These are phyloP conservation scores for Nitzschia sp. DNA, from an alignment of 108 stramenopile species.

Conservation along the genomic window DNA sequence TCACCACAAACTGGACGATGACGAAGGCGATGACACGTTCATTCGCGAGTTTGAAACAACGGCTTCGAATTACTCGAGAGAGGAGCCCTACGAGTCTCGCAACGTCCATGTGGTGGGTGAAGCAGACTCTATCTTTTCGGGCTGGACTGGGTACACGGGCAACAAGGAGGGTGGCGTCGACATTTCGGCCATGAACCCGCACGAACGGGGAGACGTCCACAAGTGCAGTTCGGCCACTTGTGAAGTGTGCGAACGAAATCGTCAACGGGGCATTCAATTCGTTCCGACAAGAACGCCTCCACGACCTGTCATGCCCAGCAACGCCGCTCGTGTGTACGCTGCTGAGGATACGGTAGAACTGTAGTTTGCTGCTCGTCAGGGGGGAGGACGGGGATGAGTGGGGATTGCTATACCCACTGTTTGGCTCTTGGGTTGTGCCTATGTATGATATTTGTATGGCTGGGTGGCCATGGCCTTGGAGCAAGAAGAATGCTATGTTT, in stretches of 20 bases:
- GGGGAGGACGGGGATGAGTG: no score
- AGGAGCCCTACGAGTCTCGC: conserved; percentile 15
- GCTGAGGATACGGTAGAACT: conserved; percentile 44
- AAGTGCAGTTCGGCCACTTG: conserved; percentile 46
- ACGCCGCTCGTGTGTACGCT: conserved; percentile 37
- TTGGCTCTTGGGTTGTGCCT: no score
- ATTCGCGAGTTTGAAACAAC: conserved; percentile 14
- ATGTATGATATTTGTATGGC: no score
- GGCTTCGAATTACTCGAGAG: not conserved
- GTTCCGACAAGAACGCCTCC: conserved; percentile 18
- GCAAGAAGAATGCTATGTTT: conserved; percentile 1
- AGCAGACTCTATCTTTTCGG: conserved; percentile 33
- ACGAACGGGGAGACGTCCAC: conserved; percentile 34
- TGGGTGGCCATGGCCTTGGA: not conserved
- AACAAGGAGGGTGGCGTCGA: not conserved
- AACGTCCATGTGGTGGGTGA: conserved; percentile 33
- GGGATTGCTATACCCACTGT: no score
- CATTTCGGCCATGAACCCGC: not conserved
- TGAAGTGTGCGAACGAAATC: conserved; percentile 35
- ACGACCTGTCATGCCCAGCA: conserved; percentile 12
- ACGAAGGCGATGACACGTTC: conserved; percentile 26
- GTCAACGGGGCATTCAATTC: conserved; percentile 30
- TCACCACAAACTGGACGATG: conserved; percentile 41
- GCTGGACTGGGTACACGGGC: conserved; percentile 38
- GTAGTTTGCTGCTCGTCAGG: conserved; percentile 3